phyloP scores from a whole-genome alignment of 805 yeast species.

The Osmozyma mogii region DNA sequence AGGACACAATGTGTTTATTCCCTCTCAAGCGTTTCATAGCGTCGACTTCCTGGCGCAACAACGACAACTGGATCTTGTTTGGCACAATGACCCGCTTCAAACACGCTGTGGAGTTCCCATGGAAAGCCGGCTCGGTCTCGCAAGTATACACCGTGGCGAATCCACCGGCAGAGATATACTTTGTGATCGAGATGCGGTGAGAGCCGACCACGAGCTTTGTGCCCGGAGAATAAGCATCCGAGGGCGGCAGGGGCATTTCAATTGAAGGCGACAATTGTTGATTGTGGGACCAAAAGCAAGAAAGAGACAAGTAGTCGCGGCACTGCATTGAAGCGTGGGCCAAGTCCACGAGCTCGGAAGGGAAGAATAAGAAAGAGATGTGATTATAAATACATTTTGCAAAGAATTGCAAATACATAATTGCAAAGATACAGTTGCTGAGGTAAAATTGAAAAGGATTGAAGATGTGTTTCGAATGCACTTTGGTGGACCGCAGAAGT shows the following conservation, averaged over 20 bases:
- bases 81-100: slow-evolving; percentile 94
- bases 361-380: too few relatives aligned
- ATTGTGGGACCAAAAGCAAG: too few relatives aligned
- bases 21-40: slow-evolving; percentile 89
- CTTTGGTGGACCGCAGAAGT: too few relatives aligned
- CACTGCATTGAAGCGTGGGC: too few relatives aligned
- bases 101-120: slow-evolving; percentile 58
- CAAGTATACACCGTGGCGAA: slow-evolving; percentile 93
- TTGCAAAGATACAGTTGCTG: too few relatives aligned
- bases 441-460: too few relatives aligned
- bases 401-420: too few relatives aligned
- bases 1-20: slow-evolving; percentile 72
- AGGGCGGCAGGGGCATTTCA: slow-evolving; percentile 44
- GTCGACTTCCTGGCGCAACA: slow-evolving; percentile 89
- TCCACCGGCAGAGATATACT: slow-evolving; percentile 84
- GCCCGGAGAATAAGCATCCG: slow-evolving; percentile 65
- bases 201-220: slow-evolving; percentile 77
- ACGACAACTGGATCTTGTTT: slow-evolving; percentile 72
- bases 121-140: slow-evolving; percentile 46
- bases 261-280: too few relatives aligned
- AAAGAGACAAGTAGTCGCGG: too few relatives aligned
- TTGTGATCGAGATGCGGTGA: slow-evolving; percentile 59
- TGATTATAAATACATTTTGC: too few relatives aligned
- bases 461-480: too few relatives aligned
- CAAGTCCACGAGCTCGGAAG: too few relatives aligned